phyloP scores from a whole-genome alignment of 2,329 filamentous ascomycete genomes.

The Stromatinia cepivora region DNA sequence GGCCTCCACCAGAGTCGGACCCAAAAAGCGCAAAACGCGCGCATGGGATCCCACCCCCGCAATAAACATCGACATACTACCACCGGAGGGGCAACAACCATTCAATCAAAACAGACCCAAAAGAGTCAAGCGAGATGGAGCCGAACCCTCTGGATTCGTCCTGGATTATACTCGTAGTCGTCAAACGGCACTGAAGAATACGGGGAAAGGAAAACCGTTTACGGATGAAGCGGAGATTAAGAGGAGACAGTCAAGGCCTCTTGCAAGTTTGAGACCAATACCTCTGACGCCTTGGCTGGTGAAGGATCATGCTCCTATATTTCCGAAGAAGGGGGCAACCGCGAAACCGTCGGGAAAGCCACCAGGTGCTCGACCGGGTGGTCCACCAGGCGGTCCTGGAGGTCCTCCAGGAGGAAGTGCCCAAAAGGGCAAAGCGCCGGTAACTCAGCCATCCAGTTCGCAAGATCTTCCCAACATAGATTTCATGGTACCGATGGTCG shows the following conservation, averaged over 20 bases:
- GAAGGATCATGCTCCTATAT: neutral
- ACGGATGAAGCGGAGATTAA: neutral
- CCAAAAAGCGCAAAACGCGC: neutral
- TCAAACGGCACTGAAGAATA: neutral
- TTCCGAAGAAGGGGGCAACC: neutral
- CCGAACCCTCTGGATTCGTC: neutral
- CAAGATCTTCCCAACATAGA: neutral
- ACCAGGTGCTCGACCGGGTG: too few relatives aligned
- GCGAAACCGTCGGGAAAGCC: too few relatives aligned
- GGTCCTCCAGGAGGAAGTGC: neutral
- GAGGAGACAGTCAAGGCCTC: neutral
- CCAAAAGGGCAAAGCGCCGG: neutral
- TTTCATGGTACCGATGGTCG: neutral
- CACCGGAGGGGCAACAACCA: neutral
- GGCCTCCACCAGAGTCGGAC: neutral
- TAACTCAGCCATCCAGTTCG: neutral
- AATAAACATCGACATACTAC: neutral
- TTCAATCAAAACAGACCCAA: constrained; percentile 4
- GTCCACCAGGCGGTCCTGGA: neutral
- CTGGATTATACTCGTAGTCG: constrained; percentile 7
- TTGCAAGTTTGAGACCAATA: neutral
- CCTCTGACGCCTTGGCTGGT: neutral
- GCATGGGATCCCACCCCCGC: neutral
- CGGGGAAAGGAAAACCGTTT: neutral
- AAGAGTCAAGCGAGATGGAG: neutral